phyloP scores from a whole-genome alignment of 768 basidiomycete genomes.

The Nidula microcarpa region DNA sequence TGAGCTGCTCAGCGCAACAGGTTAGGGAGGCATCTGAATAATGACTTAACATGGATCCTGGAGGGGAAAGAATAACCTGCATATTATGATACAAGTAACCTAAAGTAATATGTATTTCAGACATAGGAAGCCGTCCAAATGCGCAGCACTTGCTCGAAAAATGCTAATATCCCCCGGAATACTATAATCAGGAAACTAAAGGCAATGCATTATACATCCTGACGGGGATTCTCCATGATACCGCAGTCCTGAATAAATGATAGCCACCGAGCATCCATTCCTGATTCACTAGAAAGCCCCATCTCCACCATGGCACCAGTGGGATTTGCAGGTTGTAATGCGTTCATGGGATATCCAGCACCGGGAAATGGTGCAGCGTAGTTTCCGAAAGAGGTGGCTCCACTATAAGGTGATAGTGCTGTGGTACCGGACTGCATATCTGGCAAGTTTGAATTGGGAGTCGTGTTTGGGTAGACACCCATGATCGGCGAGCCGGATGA shows the following conservation, averaged over 20 bases:
- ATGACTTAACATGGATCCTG: too few relatives aligned
- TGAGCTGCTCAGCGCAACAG: too few relatives aligned
- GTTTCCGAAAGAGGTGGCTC: neutral
- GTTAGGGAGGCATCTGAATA: too few relatives aligned
- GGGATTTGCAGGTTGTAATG: constrained; percentile 9
- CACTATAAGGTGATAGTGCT: neutral
- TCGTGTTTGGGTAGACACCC: too few relatives aligned
- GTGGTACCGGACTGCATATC: neutral
- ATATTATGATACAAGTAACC: too few relatives aligned
- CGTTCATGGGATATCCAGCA: neutral
- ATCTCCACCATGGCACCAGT: constrained; percentile 36
- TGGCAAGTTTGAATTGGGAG: neutral
- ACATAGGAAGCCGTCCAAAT: too few relatives aligned
- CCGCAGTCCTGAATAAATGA: constrained; percentile 49
- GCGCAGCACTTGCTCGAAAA: too few relatives aligned
- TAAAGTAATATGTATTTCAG: too few relatives aligned
- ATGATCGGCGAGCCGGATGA: too few relatives aligned
- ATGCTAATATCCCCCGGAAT: too few relatives aligned
- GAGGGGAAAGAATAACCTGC: too few relatives aligned
- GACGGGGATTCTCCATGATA: constrained; percentile 31
- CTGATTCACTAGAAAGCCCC: constrained; percentile 39
- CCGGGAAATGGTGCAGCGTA: neutral
- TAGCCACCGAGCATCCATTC: constrained; percentile 46
- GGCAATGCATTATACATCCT: neutral
- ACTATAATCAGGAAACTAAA: neutral